Conservation (phyloP, 2,329 filamentous ascomycete species). For the Curvularia verruculosa region DNA sequence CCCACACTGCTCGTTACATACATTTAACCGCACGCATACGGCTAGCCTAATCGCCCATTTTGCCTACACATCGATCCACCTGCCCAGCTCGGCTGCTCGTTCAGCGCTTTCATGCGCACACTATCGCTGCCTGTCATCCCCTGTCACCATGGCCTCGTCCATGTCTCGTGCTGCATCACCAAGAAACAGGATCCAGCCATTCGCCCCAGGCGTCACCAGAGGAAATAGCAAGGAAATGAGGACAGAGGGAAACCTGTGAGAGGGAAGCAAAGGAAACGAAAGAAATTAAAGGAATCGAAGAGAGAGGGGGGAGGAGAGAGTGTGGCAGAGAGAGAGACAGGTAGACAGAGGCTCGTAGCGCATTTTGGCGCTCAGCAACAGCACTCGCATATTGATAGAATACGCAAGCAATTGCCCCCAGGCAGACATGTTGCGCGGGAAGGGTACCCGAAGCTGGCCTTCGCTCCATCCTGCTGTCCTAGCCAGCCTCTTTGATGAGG, state of each 20-base stretch:
- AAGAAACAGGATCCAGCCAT: not conserved
- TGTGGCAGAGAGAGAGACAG: not conserved
- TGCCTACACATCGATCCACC: not conserved
- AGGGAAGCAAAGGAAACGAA: too few relatives aligned
- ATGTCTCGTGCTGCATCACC: not conserved
- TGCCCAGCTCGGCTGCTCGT: not conserved
- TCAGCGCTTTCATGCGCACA: conserved; percentile 2
- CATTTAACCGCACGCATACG: conserved; percentile 4
- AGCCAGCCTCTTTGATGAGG: conserved; percentile 11
- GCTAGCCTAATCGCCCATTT: not conserved
- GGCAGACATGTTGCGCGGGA: not conserved
- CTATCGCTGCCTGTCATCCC: conserved; percentile 2
- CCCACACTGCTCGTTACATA: not conserved
- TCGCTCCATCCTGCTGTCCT: conserved; percentile 4
- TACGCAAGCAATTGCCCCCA: not conserved
- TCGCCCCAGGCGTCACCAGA: not conserved
- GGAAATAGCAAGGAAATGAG: not conserved
- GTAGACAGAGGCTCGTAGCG: not conserved
- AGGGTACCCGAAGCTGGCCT: conserved; percentile 14
- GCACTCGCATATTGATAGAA: not conserved
- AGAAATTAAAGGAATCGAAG: too few relatives aligned
- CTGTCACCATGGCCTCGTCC: not conserved
- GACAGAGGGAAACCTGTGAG: not conserved
- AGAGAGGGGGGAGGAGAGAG: not conserved
- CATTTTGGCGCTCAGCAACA: not conserved